Evolutionary conservation across 176 grass and related monocot genomes (phyloP), one percentile per base, ranked within the genome.

Genomic region (Rhynchospora breviuscula): DNA sequence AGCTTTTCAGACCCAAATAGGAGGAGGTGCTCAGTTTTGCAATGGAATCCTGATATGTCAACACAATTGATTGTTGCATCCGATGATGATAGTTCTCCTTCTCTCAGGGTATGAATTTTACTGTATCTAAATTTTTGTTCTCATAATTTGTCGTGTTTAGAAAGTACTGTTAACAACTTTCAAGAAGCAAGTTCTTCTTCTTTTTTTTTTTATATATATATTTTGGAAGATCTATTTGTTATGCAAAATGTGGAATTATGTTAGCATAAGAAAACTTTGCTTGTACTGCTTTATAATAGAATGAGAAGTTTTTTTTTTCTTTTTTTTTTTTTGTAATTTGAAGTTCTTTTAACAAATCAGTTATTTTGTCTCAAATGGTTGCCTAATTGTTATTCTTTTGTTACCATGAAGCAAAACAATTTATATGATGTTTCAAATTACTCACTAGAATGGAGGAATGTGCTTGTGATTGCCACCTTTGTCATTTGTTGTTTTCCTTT

Each of bases 21-120:
- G 88, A 93, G 93, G 83, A 89, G 86, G 25, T 99, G 91, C 86
- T 99, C 97, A 83, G 93, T 99, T 88, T 90, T 99, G 72, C 97
- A 96, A 79, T 99, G 97, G 97, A 99, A 95, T 62, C 93, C 93
- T 83, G 93, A 99, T 70, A 86, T 92, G 84, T 99, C 97, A 54
- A 99, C 97, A 40, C 93, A 99, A 67, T 66, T 99, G 43, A 95
- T 99, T 88, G 78, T 93, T 88, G 93, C 91, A 86, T 99, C 93
- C 78, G 93, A 99, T 90, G 96, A 99, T 85, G 96, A 99, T 40
- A 93, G 52, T 84, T 93, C 91, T 76, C 93, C 96, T 81, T 87
- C 91, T 85, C 87, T 99, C 40, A 95, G 96, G 84, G 96, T 99
- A 99, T 94, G 73, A 31, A 21, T n/a, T 10, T 46, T 56, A 35